A percentile compares a stretch with the other conserved stretches of the same genome.
Conservation (phyloP, 352 stramenopile genomes). For the Peronosclerospora sorghi region DNA sequence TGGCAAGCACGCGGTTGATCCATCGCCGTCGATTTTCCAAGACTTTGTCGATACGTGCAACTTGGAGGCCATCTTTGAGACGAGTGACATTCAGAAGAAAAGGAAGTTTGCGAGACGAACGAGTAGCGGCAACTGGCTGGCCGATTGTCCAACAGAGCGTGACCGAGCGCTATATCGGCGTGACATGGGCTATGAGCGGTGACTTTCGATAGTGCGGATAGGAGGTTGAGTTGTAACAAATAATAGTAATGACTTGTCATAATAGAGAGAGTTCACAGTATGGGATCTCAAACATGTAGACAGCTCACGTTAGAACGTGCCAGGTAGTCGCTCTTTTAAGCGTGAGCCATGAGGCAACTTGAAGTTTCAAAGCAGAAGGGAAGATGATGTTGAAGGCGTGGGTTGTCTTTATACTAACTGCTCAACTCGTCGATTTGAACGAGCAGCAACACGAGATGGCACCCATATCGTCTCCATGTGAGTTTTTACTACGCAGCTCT, state of each 20-base stretch:
- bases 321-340: too few relatives aligned
- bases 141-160: conserved; percentile 58
- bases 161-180: conserved; percentile 74
- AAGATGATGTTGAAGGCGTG: neutral
- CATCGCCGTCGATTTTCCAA: conserved; percentile 68
- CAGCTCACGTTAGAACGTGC: too few relatives aligned
- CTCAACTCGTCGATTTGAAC: conserved; percentile 35
- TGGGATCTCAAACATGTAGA: too few relatives aligned
- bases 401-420: conserved; percentile 37
- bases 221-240: conserved; percentile 3
- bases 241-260: neutral
- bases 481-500: conserved; percentile 24
- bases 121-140: conserved; percentile 81
- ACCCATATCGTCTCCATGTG: conserved; percentile 2
- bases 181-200: conserved; percentile 72
- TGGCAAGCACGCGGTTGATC: conserved; percentile 57
- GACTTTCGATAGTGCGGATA: conserved; percentile 7
- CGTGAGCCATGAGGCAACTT: too few relatives aligned
- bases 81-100: conserved; percentile 59
- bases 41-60: conserved; percentile 81
- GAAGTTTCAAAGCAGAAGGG: too few relatives aligned
- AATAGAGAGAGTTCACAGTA: too few relatives aligned
- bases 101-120: conserved; percentile 68
- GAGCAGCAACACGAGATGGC: conserved; percentile 5
- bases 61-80: conserved; percentile 75